Evolutionary conservation across 1,284 basidiomycete species (phyloP).

Genomic region (Trametes sp.): DNA sequence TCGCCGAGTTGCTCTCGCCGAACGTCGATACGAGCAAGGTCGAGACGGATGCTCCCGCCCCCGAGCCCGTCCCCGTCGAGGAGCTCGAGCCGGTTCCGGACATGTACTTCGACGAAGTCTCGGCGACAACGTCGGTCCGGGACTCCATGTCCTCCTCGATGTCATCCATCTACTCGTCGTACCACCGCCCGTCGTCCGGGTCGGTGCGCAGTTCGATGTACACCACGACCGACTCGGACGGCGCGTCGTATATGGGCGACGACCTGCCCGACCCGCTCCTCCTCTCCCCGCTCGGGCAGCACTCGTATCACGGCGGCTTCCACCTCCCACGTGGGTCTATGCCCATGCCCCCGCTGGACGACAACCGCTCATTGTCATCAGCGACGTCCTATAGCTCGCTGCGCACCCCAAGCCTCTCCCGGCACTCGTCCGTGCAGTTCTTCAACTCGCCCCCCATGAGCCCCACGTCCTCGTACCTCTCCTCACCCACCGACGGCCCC

Average conservation of each 20-base stretch:
- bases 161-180: slow-evolving; percentile 24
- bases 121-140: slow-evolving; percentile 11
- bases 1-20: slow-evolving; percentile 44
- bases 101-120: slow-evolving; percentile 19
- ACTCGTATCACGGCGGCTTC: slow-evolving; percentile 32
- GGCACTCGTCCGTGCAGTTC: slow-evolving; percentile 38
- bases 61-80: slow-evolving; percentile 15
- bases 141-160: slow-evolving; percentile 24
- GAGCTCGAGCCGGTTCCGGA: slow-evolving; percentile 26
- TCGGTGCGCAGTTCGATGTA: slow-evolving; percentile 28
- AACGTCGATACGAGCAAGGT: slow-evolving; percentile 22
- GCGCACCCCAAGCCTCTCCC: slow-evolving; percentile 44
- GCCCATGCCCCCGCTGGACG: slow-evolving; percentile 38
- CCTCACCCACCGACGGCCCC: slow-evolving; percentile 31
- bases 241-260: slow-evolving; percentile 40
- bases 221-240: slow-evolving; percentile 44
- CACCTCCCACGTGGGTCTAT: slow-evolving; percentile 35
- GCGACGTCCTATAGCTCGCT: slow-evolving; percentile 28
- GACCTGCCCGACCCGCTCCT: slow-evolving; percentile 39
- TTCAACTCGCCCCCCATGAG: slow-evolving; percentile 46
- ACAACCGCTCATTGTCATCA: slow-evolving; percentile 49
- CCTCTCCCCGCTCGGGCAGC: slow-evolving; percentile 26
- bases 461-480: slow-evolving; percentile 37
- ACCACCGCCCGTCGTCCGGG: slow-evolving; percentile 30
- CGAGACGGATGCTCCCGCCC: slow-evolving; percentile 14